Percentiles rank a stretch among this genome's conserved stretches.
These are phyloP conservation scores for Suhomyces guaymorum DNA, from an alignment of 1,139 yeast genomes.

Conservation along the genomic window DNA sequence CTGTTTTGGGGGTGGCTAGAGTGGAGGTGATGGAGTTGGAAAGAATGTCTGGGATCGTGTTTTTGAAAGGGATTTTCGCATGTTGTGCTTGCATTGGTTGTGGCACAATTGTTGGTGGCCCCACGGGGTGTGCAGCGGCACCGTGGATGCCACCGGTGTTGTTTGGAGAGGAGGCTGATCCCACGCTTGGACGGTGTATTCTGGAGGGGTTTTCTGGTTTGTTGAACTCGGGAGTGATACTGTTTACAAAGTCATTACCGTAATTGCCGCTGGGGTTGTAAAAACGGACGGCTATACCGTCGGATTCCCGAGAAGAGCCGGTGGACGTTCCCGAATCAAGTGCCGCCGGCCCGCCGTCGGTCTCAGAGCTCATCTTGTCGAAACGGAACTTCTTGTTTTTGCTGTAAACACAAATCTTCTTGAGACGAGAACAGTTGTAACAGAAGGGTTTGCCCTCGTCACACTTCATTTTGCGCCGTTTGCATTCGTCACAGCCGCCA, in stretches of 20 bases:
- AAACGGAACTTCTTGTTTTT: slow-evolving; percentile 33
- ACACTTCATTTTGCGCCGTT: slow-evolving; percentile 57
- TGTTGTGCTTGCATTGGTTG: too few relatives aligned
- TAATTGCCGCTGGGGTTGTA: slow-evolving; percentile 9
- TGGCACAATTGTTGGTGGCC: neutral
- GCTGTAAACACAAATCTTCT: slow-evolving; percentile 50
- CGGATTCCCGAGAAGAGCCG: neutral
- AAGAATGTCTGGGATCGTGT: slow-evolving; percentile 35
- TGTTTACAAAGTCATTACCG: slow-evolving; percentile 2
- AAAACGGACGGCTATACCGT: slow-evolving; percentile 6
- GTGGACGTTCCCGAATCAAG: neutral
- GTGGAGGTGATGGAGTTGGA: slow-evolving; percentile 18
- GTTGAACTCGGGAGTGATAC: neutral
- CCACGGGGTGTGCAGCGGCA: too few relatives aligned
- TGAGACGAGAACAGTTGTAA: slow-evolving; percentile 50
- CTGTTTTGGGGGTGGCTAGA: slow-evolving; percentile 12
- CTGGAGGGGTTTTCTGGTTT: neutral
- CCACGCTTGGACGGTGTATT: too few relatives aligned
- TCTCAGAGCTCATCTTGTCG: slow-evolving; percentile 12
- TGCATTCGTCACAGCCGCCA: slow-evolving; percentile 66
- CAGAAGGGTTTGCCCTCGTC: slow-evolving; percentile 27
- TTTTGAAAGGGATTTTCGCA: slow-evolving; percentile 25
- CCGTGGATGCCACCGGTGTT: too few relatives aligned
- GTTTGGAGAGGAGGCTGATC: too few relatives aligned
- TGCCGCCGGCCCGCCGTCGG: neutral